Percentiles rank a stretch among this genome's conserved stretches.
Conservation (phyloP, 345 rosid genomes). For the Jatropha curcas region DNA sequence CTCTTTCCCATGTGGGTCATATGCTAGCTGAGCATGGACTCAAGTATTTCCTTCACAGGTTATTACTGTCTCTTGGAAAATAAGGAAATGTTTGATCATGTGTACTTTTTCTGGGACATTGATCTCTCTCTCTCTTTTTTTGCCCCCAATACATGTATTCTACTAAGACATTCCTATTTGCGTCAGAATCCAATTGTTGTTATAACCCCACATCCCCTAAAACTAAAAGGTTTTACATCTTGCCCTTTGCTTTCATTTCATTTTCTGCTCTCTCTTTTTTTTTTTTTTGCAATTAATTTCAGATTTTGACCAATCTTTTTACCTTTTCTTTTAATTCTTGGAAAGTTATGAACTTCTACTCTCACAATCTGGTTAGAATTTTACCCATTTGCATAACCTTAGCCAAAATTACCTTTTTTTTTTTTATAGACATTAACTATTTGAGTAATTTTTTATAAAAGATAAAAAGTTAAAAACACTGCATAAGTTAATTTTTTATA, state of each 20-base stretch:
- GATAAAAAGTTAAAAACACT: too few species aligned
- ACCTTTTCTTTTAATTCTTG: background rate
- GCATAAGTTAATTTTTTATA: too few species aligned
- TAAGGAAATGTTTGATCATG: background rate
- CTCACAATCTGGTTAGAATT: background rate
- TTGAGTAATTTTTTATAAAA: too few species aligned
- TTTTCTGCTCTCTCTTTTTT: background rate
- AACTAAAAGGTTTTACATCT: background rate
- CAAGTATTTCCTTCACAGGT: background rate
- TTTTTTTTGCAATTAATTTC: background rate
- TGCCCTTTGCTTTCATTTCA: background rate
- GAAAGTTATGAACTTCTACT: background rate
- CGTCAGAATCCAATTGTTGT: slow-evolving; percentile 1
- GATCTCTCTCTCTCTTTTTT: background rate
- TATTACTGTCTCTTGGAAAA: background rate
- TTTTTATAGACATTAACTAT: too few species aligned
- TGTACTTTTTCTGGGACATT: background rate
- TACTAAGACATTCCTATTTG: slow-evolving; percentile 1
- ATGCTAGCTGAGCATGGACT: background rate
- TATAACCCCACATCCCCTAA: slow-evolving; percentile 6
- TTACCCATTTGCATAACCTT: too few species aligned
- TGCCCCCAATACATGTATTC: background rate
- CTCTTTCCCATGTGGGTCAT: slow-evolving; percentile 3
- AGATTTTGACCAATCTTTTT: background rate
- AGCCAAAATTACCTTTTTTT: too few species aligned